Evolutionary conservation across 129 eudicot species (phyloP).

Genomic region (Lonicera japonica): DNA sequence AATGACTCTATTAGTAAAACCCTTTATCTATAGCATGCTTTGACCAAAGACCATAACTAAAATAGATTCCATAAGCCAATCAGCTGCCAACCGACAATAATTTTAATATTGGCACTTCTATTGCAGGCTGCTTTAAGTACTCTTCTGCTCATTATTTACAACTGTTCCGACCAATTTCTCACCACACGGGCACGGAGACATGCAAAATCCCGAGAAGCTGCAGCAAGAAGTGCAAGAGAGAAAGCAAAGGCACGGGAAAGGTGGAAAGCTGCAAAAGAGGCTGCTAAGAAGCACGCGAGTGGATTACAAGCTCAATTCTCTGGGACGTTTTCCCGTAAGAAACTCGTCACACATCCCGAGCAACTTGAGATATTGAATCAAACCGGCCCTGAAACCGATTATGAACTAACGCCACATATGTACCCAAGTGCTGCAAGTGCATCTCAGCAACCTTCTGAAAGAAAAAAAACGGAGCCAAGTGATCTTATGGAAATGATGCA

Average conservation of each 20-base stretch:
- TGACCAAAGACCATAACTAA: no score
- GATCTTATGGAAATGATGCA: constrained; percentile 24
- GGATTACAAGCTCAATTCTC: constrained; percentile 54
- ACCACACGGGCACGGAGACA: constrained; percentile 75
- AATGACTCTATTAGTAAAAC: no score
- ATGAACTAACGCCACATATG: constrained; percentile 12
- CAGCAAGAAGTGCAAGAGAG: constrained; percentile 66
- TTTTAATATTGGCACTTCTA: neutral
- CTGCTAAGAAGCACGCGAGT: constrained; percentile 70
- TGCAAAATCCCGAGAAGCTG: constrained; percentile 87
- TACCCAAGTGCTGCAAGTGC: constrained; percentile 13
- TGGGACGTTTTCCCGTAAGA: constrained; percentile 55
- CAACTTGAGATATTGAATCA: constrained; percentile 35
- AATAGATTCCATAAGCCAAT: no score
- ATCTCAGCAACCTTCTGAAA: constrained; percentile 19
- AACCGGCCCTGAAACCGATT: constrained; percentile 23
- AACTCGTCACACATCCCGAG: constrained; percentile 29
- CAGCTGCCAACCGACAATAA: no score
- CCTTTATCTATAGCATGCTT: no score
- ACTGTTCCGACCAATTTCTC: constrained; percentile 84
- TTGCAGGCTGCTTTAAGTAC: constrained; percentile 79
- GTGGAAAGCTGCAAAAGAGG: constrained; percentile 82
- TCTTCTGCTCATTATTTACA: constrained; percentile 72
- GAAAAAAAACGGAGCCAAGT: constrained; percentile 32
- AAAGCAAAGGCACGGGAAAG: constrained; percentile 68